A percentile compares a stretch with the other conserved stretches of the same genome.
Conservation (phyloP, 768 basidiomycete genomes). For the Kwoniella shandongensis region DNA sequence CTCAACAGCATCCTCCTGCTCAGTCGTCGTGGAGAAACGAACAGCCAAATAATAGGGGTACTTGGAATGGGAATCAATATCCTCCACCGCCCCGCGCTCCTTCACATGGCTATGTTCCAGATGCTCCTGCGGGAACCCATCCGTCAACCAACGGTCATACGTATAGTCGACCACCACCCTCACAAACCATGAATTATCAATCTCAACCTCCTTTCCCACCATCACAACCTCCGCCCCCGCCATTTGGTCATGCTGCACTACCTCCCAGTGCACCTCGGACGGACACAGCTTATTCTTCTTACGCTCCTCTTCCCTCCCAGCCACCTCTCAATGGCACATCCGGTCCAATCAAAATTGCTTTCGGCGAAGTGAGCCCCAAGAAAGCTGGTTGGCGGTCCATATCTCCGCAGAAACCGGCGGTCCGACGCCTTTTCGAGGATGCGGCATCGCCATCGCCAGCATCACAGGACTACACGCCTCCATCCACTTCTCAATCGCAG, state of each 20-base stretch:
- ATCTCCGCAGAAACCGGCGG: conserved; percentile 15
- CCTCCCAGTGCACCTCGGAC: neutral
- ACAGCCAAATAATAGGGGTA: no score
- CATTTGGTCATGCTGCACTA: no score
- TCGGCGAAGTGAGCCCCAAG: conserved; percentile 16
- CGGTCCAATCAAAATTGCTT: conserved; percentile 15
- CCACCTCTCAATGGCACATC: neutral
- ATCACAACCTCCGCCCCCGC: conserved; percentile 8
- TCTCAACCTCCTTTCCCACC: neutral
- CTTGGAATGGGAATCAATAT: no score
- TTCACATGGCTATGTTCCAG: no score
- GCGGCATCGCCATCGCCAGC: neutral
- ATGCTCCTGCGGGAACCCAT: neutral
- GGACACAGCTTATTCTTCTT: neutral
- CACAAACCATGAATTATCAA: neutral
- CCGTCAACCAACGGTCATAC: conserved; percentile 1
- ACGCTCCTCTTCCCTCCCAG: no score
- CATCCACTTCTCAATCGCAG: conserved; percentile 1
- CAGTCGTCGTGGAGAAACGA: no score
- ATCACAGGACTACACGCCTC: no score
- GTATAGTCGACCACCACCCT: neutral
- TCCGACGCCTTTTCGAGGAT: conserved; percentile 30
- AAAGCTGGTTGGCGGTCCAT: conserved; percentile 13
- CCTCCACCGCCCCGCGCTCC: no score
- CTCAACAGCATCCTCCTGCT: no score